Evolutionary conservation across 2,329 filamentous ascomycete genomes (phyloP).

Genomic region (Alternaria infectoria): DNA sequence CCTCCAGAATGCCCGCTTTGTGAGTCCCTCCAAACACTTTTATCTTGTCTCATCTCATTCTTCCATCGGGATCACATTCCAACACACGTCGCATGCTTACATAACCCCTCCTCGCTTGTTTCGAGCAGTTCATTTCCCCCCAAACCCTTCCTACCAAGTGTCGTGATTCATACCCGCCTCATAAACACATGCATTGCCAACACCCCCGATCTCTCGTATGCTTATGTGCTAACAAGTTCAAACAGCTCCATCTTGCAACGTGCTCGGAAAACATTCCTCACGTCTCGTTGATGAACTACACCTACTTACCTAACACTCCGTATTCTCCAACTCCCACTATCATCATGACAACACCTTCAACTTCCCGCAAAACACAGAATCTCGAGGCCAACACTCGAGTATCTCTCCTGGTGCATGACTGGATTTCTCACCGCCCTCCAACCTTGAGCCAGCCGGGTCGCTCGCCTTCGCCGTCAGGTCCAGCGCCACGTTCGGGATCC

Average conservation of each 20-base stretch:
- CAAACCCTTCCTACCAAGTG: background rate
- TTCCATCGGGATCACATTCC: background rate
- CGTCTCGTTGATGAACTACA: slow-evolving; percentile 98
- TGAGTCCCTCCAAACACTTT: slow-evolving; percentile 52
- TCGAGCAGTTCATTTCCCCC: background rate
- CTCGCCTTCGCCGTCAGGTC: slow-evolving; percentile 67
- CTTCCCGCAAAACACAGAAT: slow-evolving; percentile 81
- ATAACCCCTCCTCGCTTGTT: slow-evolving; percentile 2
- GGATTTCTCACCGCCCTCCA: slow-evolving; percentile 90
- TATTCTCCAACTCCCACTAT: slow-evolving; percentile 71
- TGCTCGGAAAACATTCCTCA: slow-evolving; percentile 83
- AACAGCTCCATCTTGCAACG: slow-evolving; percentile 91
- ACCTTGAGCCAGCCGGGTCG: slow-evolving; percentile 63
- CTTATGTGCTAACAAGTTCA: slow-evolving; percentile 3
- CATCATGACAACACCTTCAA: slow-evolving; percentile 87
- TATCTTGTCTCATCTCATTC: background rate
- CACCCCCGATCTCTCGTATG: background rate
- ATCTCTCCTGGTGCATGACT: slow-evolving; percentile 95
- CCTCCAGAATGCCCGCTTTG: slow-evolving; percentile 92
- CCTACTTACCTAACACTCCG: slow-evolving; percentile 80
- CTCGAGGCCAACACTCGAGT: slow-evolving; percentile 84
- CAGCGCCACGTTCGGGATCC: slow-evolving; percentile 63
- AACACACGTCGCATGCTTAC: background rate
- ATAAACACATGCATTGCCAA: background rate
- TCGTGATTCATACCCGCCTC: background rate